These are phyloP conservation scores for Kodamaea laetipori DNA, from an alignment of 805 yeast species.

Conservation along the genomic window DNA sequence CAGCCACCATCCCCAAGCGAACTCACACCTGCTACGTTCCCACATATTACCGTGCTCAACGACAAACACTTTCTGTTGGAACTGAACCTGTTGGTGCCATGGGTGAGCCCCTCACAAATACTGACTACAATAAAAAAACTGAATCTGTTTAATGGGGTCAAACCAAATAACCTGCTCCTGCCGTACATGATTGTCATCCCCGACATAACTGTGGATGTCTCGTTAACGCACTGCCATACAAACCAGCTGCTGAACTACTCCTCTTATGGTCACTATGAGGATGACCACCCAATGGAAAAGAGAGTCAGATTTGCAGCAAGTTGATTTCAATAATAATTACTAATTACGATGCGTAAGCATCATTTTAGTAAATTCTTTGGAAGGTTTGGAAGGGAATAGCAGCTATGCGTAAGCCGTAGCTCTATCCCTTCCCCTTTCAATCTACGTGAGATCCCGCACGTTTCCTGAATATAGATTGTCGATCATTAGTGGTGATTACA, in stretches of 20 bases:
- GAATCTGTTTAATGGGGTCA: slow-evolving; percentile 1
- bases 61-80: not conserved
- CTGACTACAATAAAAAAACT: not conserved
- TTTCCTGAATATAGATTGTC: too few species aligned
- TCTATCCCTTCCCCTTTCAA: too few species aligned
- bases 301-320: slow-evolving; percentile 5
- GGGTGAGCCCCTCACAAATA: not conserved
- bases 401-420: too few species aligned
- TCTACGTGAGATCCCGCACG: too few species aligned
- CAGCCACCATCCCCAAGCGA: not conserved
- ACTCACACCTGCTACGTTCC: not conserved
- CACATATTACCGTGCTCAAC: too few species aligned
- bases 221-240: slow-evolving; percentile 10
- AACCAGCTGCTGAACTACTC: slow-evolving; percentile 13
- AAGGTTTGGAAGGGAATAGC: too few species aligned
- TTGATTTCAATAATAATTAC: not conserved
- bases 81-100: not conserved
- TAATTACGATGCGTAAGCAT: not conserved
- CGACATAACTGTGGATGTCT: slow-evolving; percentile 13
- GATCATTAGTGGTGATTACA: too few species aligned
- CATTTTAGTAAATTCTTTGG: too few species aligned
- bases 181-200: not conserved
- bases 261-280: slow-evolving; percentile 5
- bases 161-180: not conserved
- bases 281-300: slow-evolving; percentile 5